Base-by-base conservation (phyloP, 2,329 filamentous ascomycete genomes). In the Talaromyces sp. region DNA sequence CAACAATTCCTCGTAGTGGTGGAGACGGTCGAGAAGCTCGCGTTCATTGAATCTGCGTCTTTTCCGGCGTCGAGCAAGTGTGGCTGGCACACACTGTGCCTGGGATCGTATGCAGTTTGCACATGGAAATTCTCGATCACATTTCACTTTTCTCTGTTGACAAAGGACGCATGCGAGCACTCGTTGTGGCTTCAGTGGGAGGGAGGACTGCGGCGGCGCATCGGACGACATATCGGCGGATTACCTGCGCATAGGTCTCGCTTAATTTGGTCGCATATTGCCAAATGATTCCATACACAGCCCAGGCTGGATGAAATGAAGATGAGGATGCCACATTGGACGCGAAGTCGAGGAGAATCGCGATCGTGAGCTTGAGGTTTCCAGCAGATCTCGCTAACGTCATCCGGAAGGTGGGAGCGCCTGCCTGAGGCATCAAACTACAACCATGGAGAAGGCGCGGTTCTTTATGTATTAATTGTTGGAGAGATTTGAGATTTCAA, bases 141-240 rank as follows among this genome's bases (percentile, higher is more conserved):
- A 92, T 66, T 88, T 88, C 49, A 92, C 85, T 75, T 92, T 92
- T 67, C 89, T 86, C 74, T 90, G 89, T 73, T 93, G 90, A 73
- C 91, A 94, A 22, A 88, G 82, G 14, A 91, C 83, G 71, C 91
- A 94, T 43, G 85, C 70, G 13, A 74, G 66, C 2, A 70, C 64
- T 14, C 73, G 70, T 60, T 45, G 66, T 39, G 64, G 64, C 43
- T 59, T 66, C 11, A 19, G 5, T 13, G 60, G 49, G 19, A 57
- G 50, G 24, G 49, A 33, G 19, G 43, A 27, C 3, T 27, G 19
- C 5, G 56, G 50, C 10, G 57, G 43, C 35, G 56, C 27, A 31
- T 39, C 63, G 3, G 47, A 54, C 1, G 60, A 62, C 60, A 62
- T 62, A 37, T 52, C n/a, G 49, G 22, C 2, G 47, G 37, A 31